Evolutionary conservation across 2,329 filamentous ascomycete species (phyloP).

Genomic region (Pseudocercospora eumusae): DNA sequence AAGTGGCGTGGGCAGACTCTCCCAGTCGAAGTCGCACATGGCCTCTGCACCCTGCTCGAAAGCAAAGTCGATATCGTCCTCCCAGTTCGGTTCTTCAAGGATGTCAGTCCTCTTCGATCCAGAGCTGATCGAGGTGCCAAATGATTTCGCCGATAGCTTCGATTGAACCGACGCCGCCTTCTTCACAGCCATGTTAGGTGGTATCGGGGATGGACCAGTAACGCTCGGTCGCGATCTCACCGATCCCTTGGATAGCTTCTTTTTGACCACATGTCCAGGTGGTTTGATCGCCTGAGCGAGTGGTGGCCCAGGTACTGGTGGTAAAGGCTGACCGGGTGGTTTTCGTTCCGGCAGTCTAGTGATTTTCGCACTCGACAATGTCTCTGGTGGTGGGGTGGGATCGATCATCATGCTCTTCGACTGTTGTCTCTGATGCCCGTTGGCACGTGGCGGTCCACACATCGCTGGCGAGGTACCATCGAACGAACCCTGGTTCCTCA

Average conservation of each 20-base stretch:
- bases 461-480: conserved; percentile 3
- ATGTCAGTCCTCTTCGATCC: conserved; percentile 23
- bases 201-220: conserved; percentile 18
- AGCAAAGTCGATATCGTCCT: conserved; percentile 64
- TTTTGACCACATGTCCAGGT: conserved; percentile 9
- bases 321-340: conserved; percentile 22
- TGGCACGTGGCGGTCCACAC: conserved; percentile 8
- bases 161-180: conserved; percentile 17
- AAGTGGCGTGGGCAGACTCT: conserved; percentile 27
- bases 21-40: conserved; percentile 63
- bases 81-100: conserved; percentile 54
- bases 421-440: background rate
- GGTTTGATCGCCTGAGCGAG: conserved; percentile 7
- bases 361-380: conserved; percentile 8
- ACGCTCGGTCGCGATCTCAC: conserved; percentile 11
- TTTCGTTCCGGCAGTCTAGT: conserved; percentile 11
- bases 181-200: conserved; percentile 10
- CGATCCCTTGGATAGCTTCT: conserved; percentile 19
- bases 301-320: conserved; percentile 20
- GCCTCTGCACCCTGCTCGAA: conserved; percentile 63
- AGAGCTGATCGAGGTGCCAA: conserved; percentile 18
- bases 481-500: conserved; percentile 8
- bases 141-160: conserved; percentile 23
- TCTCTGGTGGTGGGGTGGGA: conserved; percentile 12
- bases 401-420: conserved; percentile 10